phyloP scores from a whole-genome alignment of 768 basidiomycete genomes.

The Tulasnella calospora region DNA sequence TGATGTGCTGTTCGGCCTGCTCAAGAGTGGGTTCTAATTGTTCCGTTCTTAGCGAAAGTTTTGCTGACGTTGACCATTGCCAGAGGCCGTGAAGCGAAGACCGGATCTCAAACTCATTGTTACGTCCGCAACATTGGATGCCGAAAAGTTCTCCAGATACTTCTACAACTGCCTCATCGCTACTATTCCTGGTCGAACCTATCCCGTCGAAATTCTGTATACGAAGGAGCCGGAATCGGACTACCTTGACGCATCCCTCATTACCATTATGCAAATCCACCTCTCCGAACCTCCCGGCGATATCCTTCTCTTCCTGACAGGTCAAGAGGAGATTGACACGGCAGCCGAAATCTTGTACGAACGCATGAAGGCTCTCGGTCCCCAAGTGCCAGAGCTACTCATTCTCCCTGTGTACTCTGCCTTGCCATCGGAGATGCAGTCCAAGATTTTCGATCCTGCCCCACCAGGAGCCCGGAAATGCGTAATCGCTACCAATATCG shows the following conservation, averaged over 20 bases:
- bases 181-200: constrained; percentile 99
- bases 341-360: constrained; percentile 95
- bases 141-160: constrained; percentile 99
- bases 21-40: constrained; percentile 49
- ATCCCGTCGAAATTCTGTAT: constrained; percentile 96
- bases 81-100: constrained; percentile 63
- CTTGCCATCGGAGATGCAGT: constrained; percentile 96
- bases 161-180: constrained; percentile 85
- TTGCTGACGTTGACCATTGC: constrained; percentile 34
- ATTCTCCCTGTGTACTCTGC: constrained; percentile 98
- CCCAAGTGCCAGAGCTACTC: constrained; percentile 96
- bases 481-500: constrained; percentile 98
- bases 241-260: constrained; percentile 95
- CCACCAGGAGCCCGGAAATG: constrained; percentile 98
- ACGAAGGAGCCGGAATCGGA: constrained; percentile 98
- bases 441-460: constrained; percentile 94
- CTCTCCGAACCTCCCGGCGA: constrained; percentile 97
- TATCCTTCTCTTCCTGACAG: constrained; percentile 92
- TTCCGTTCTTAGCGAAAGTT: constrained; percentile 75
- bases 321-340: constrained; percentile 92
- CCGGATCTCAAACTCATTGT: constrained; percentile 97
- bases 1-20: constrained; percentile 44
- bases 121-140: constrained; percentile 97
- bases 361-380: constrained; percentile 96
- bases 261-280: constrained; percentile 99